A percentile compares a stretch with the other conserved stretches of the same genome.
These are phyloP conservation scores for Parathielavia hyrcaniae DNA, from an alignment of 495 filamentous ascomycete genomes.

Conservation along the genomic window DNA sequence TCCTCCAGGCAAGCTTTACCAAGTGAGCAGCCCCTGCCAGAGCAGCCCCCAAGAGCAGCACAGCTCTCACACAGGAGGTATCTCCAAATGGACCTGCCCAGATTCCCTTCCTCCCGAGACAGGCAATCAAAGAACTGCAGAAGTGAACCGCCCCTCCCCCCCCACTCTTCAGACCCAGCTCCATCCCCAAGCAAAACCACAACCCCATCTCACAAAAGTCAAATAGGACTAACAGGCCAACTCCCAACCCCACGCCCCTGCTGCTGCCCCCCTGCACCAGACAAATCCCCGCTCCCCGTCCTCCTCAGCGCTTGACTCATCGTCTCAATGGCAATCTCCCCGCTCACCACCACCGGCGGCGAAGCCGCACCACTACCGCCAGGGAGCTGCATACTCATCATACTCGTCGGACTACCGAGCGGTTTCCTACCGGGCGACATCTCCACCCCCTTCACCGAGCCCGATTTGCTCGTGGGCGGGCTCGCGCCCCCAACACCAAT, in stretches of 20 bases:
- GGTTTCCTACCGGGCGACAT: slow-evolving; percentile 48
- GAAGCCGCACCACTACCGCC: slow-evolving; percentile 14
- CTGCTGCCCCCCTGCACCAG: slow-evolving; percentile 37
- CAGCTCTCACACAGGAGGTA: too few species aligned
- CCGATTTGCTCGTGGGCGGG: slow-evolving; percentile 61
- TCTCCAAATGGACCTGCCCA: too few species aligned
- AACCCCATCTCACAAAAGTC: neutral
- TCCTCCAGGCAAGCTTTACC: too few species aligned
- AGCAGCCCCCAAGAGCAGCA: too few species aligned
- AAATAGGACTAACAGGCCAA: slow-evolving; percentile 55
- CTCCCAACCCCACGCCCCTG: slow-evolving; percentile 48
- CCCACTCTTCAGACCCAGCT: neutral
- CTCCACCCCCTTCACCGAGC: slow-evolving; percentile 60
- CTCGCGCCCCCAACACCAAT: slow-evolving; percentile 41
- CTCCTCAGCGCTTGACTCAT: slow-evolving; percentile 81
- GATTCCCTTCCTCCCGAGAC: too few species aligned
- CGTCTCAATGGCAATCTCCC: slow-evolving; percentile 79
- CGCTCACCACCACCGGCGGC: slow-evolving; percentile 19
- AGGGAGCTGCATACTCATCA: slow-evolving; percentile 11
- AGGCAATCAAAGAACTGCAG: too few species aligned
- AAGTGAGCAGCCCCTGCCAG: too few species aligned
- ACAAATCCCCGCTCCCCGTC: slow-evolving; percentile 75
- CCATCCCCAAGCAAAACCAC: neutral
- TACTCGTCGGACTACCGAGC: slow-evolving; percentile 44
- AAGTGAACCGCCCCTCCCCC: neutral